Evolutionary conservation across 768 basidiomycete genomes (phyloP).

Genomic region (Hericium rajendrae): DNA sequence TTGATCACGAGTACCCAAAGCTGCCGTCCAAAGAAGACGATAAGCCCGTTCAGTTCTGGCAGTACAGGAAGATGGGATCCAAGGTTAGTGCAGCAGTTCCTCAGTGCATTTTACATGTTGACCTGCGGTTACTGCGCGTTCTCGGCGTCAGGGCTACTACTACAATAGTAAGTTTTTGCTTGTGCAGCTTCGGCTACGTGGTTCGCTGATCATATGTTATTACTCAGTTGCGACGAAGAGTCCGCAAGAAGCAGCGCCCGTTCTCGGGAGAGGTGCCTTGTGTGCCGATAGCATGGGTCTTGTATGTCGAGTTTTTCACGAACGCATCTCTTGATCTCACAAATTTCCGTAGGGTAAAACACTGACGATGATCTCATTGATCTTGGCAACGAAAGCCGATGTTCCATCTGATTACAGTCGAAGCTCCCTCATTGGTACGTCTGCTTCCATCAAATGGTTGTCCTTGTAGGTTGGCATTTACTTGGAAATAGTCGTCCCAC

Average conservation of each 20-base stretch:
- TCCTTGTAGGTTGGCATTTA: not conserved
- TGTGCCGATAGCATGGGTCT: conserved; percentile 87
- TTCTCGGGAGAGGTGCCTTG: conserved; percentile 75
- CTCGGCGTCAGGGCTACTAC: conserved; percentile 41
- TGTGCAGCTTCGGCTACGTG: no score
- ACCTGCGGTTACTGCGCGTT: not conserved
- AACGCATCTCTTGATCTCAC: not conserved
- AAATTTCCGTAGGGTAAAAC: conserved; percentile 70
- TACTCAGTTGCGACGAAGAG: conserved; percentile 68
- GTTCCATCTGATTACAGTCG: conserved; percentile 45
- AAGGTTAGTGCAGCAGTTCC: conserved; percentile 33
- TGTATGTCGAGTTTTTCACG: conserved; percentile 24
- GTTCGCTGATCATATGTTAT: conserved; percentile 1
- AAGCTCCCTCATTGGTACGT: conserved; percentile 70
- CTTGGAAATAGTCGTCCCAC: conserved; percentile 53
- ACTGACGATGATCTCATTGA: conserved; percentile 74
- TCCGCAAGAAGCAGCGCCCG: conserved; percentile 54
- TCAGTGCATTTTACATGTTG: not conserved
- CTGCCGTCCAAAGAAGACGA: conserved; percentile 61
- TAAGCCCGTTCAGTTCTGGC: conserved; percentile 86
- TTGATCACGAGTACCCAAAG: conserved; percentile 68
- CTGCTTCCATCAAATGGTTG: not conserved
- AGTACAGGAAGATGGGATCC: conserved; percentile 42
- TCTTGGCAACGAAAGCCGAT: conserved; percentile 69
- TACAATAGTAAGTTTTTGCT: conserved; percentile 45